These are phyloP conservation scores for Allantophomopsis cytisporea DNA, from an alignment of 2,329 filamentous ascomycete genomes.

Conservation along the genomic window DNA sequence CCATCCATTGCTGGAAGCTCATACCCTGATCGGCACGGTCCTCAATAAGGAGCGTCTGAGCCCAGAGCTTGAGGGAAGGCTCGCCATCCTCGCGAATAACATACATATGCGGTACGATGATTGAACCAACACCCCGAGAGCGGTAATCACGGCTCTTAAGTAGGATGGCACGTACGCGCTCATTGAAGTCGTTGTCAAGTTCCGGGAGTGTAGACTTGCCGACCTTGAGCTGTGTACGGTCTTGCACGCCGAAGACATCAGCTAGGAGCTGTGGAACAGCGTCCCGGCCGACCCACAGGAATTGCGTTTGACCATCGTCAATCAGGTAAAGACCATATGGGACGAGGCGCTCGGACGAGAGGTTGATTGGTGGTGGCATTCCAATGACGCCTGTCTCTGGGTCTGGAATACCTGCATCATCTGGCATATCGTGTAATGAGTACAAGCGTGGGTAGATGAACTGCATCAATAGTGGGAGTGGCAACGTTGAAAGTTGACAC, in stretches of 20 bases:
- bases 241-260: conserved; percentile 82
- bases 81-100: conserved; percentile 92
- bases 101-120: conserved; percentile 85
- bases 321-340: conserved; percentile 91
- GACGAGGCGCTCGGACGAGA: conserved; percentile 78
- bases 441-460: conserved; percentile 83
- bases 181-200: conserved; percentile 92
- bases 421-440: conserved; percentile 91
- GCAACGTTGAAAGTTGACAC: conserved; percentile 86
- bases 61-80: conserved; percentile 90
- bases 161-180: conserved; percentile 78
- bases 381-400: conserved; percentile 78
- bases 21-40: conserved; percentile 89
- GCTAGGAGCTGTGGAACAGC: conserved; percentile 76
- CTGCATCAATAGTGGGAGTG: conserved; percentile 78
- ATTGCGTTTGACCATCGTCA: conserved; percentile 94
- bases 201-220: conserved; percentile 82
- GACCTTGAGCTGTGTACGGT: conserved; percentile 74
- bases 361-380: conserved; percentile 71
- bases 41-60: conserved; percentile 88
- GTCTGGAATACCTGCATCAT: conserved; percentile 77
- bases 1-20: conserved; percentile 89
- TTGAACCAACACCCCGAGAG: conserved; percentile 80
- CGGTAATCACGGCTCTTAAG: conserved; percentile 86
- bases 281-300: conserved; percentile 91